Base-by-base conservation (phyloP, 2,329 filamentous ascomycete genomes). In the Aspergillus phoenicis region DNA sequence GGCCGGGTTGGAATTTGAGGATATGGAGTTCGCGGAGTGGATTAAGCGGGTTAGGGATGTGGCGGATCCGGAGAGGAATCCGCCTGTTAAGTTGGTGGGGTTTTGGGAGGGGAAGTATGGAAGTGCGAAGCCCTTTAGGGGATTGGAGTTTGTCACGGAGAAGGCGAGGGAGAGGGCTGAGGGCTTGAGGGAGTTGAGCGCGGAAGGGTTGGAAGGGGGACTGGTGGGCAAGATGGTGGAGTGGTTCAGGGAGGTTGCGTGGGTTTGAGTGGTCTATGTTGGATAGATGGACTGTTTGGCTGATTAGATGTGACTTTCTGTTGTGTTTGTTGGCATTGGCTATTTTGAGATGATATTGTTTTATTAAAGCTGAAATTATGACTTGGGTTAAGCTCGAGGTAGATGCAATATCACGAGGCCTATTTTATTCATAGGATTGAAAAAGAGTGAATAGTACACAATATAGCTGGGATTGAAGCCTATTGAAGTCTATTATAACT, bases 31-130 rank as follows among this genome's bases (percentile, higher is more conserved):
- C 17, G 59, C 62, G 5, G 69, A 70, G 30, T 76, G 73, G 74
- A 52, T 76, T 5, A 57, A 41, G 5, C 70, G 76, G 2, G 65
- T 86, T 11, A 74, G 80, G 4, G 72, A 72, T 2, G 79, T 85
- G 53, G 76, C 75, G 2, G 82, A 86, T 67, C 80, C 82, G 0
- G 62, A 74, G 5, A 70, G 64, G 15, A 86, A 86, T 63, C 83
- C 84, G 10, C 78, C 81, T 0, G 77, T 84, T 63, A 85, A 85
- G 68, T 73, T 85, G 1, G 61, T 84, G 1, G 82, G 84, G 45
- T 86, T 84, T 73, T 85, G 84, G 60, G 71, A 76, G 4, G 73
- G 73, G 2, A 85, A 85, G 66, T 86, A 85, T 62, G 80, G 82
- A 52, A 62, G 59, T 8, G 62, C 61, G 17, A 8, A 43, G 38